Base-by-base conservation (phyloP, 2,329 filamentous ascomycete genomes). In the Cordyceps javanica region DNA sequence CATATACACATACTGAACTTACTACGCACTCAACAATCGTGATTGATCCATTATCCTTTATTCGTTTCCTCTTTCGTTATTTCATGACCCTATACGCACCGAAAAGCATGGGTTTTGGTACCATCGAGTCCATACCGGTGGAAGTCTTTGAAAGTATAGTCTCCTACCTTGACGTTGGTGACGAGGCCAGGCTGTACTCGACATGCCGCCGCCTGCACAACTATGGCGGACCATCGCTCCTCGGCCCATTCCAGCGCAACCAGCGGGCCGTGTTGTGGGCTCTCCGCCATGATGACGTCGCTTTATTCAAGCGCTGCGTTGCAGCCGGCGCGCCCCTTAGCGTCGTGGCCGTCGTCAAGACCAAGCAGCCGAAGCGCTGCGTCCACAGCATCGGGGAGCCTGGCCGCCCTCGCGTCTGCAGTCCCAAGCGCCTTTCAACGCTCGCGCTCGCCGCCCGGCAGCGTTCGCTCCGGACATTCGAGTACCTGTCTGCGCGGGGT, bases 321-420 rank as follows among this genome's bases (percentile, higher is more conserved):
- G 16, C 3, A 1, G 26, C n/a, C 4, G 53, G 53, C 23, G 53
- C 53, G 16, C 32, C 42, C 14, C 21, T 30, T 16, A 23, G 45
- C 25, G 53, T 55, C n/a, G 53, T 55, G 30, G 39, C 44, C 13
- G 53, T 48, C 34, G 48, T 44, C 23, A 46, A 55, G 34, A 55
- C 23, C n/a, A 55, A 55, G 34, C 13, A 19, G 16, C 42, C 53
- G 8, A 5, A 19, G 4, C 11, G n/a, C 14, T 21, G 21, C 21
- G 8, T 34, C 19, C 26, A 45, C 51, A 34, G 14, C 13, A 14
- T 13, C 5, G 51, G 51, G 28, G 28, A 34, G 19, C 4, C 39
- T n/a, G 11, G 19, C 9, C 51, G 39, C 6, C 26, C 23, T 10
- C 52, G 30, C 21, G 38, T 44, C 11, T 21, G 30, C 41, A 28